Evolutionary conservation across 2,329 filamentous ascomycete genomes (phyloP), one percentile per base, ranked within the genome.

Genomic region (Apiospora hydei): DNA sequence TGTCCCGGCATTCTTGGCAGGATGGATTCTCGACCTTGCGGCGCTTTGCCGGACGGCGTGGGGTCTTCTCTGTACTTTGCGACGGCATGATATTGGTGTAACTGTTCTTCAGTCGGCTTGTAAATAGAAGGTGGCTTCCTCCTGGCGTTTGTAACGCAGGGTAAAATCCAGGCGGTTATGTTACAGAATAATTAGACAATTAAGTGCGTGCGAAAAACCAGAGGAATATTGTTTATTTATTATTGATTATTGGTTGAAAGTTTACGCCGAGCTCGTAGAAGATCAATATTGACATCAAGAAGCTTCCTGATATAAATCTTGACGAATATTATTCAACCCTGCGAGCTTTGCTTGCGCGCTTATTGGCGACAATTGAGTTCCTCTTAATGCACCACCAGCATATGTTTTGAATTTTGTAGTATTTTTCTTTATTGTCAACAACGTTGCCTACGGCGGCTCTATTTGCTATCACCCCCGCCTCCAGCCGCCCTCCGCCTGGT

Each of bases 1-100:
- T n/a, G 14, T 69, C 67, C 18, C 67, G 67, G 67, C 67, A 69
- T 18, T 30, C 46, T n/a, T 69, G 38, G 67, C 67, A 69, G 18
- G 67, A 44, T 5, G 26, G 26, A 30, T 30, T 10, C 8, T 10
- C 7, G n/a, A 51, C 30, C 41, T 46, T 44, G 38, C 67, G 67
- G 43, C 67, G 67, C 30, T 49, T 69, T 8, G 21, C 18, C 18
- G 46, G 46, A 18, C 44, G 44, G 44, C 44, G 16, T 5, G 44
- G 1, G 2, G 13, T 46, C 0, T 16, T 14, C 44, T 46, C 14
- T 13, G 26, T 30, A 30, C 2, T 30, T 30, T 30, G 26, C 26
- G 41, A 43, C 8, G 41, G 41, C 41, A 43, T 43, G 41, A 7
- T 43, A 2, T 7, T 4, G 41, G 8, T 43, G 26, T 30, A 30